Evolutionary conservation across 495 filamentous ascomycete species (phyloP).

Genomic region (Aspergillus indologenus): DNA sequence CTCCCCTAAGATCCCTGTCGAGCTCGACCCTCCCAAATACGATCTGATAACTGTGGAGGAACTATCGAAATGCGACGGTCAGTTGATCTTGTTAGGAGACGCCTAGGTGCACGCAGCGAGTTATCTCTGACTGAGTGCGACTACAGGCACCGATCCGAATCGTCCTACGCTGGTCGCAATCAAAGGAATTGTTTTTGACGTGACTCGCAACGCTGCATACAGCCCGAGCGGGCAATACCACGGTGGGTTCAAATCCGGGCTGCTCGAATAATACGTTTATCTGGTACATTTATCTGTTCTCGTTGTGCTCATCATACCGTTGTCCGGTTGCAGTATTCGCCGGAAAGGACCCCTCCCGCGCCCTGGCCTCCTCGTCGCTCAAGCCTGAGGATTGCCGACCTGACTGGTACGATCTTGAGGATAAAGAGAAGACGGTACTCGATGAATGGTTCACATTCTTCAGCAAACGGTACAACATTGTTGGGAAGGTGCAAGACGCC

Average conservation of each 20-base stretch:
- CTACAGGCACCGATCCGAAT: conserved; percentile 55
- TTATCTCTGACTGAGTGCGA: conserved; percentile 2
- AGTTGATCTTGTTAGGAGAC: conserved; percentile 4
- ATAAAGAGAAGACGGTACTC: conserved; percentile 82
- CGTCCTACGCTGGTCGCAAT: conserved; percentile 88
- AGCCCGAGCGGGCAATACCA: conserved; percentile 78
- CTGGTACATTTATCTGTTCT: neutral
- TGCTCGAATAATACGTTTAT: neutral
- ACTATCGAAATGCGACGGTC: conserved; percentile 80
- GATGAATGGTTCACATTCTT: conserved; percentile 96
- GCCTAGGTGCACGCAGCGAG: neutral
- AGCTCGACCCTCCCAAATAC: conserved; percentile 81
- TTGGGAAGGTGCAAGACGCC: conserved; percentile 67
- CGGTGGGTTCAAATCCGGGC: conserved; percentile 53
- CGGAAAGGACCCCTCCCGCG: conserved; percentile 90
- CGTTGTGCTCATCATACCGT: neutral
- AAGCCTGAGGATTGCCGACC: conserved; percentile 80
- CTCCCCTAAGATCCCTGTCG: conserved; percentile 77
- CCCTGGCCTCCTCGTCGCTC: conserved; percentile 79
- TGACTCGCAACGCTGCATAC: conserved; percentile 82
- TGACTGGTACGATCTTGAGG: conserved; percentile 79
- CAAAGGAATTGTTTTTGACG: conserved; percentile 94
- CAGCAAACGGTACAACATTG: conserved; percentile 90
- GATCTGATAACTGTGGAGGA: conserved; percentile 75
- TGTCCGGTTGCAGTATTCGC: conserved; percentile 67